These are phyloP conservation scores for Chlamydomonas urium DNA, from an alignment of 139 green algal genomes.

Conservation along the genomic window DNA sequence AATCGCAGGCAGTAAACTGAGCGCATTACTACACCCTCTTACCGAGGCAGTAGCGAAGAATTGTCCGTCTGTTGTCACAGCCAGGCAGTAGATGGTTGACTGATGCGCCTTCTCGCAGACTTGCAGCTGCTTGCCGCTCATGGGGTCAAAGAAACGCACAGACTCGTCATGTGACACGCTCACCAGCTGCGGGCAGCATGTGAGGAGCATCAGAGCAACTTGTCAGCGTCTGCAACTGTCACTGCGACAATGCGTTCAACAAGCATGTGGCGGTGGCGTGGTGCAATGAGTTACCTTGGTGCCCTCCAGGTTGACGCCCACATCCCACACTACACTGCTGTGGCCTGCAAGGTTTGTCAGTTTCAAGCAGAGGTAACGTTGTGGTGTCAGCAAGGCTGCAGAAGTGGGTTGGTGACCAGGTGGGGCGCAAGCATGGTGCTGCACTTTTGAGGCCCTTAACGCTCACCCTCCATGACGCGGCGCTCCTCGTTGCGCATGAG, in stretches of 20 bases:
- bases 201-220: no score
- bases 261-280: no score
- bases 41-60: no score
- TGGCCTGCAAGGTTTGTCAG: background rate
- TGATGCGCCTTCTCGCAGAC: constrained; percentile 27
- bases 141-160: constrained; percentile 34
- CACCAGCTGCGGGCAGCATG: constrained; percentile 22
- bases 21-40: no score
- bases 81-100: constrained; percentile 32
- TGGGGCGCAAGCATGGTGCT: background rate
- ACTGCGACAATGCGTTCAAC: no score
- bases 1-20: no score
- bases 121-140: constrained; percentile 34
- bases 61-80: no score
- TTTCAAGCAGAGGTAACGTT: background rate
- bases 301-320: no score
- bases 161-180: no score
- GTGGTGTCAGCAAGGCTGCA: background rate
- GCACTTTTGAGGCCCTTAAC: background rate
- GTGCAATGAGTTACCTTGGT: no score
- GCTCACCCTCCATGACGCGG: constrained; percentile 33
- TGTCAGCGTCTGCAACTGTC: no score
- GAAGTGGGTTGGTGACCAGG: background rate
- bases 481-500: constrained; percentile 24
- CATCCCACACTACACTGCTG: background rate